Evolutionary conservation across 257 asterid species (phyloP).

Genomic region (Leptodermis oblonga): DNA sequence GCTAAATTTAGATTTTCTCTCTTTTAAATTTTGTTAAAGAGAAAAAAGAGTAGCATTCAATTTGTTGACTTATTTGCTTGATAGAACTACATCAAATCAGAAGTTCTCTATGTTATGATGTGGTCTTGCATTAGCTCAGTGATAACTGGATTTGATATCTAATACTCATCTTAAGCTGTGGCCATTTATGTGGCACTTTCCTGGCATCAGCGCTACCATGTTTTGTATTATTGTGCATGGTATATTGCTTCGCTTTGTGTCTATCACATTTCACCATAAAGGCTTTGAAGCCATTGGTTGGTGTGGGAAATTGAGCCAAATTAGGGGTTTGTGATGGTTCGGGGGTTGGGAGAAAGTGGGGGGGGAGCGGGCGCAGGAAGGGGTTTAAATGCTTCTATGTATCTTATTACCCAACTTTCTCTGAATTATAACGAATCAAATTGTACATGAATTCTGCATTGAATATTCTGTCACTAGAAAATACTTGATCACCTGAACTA

Average conservation of each 20-base stretch:
- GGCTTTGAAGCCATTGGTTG: background rate
- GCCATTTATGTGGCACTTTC: background rate
- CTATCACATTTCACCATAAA: too few relatives aligned
- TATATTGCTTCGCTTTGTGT: too few relatives aligned
- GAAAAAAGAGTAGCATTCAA: conserved; percentile 5
- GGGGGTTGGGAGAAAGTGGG: too few relatives aligned
- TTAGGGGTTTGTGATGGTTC: too few relatives aligned
- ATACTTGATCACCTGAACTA: background rate
- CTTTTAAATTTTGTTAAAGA: conserved; percentile 1
- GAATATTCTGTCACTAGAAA: background rate
- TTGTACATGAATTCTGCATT: background rate
- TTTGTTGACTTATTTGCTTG: background rate
- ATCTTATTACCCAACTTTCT: too few relatives aligned
- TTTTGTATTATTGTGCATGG: background rate
- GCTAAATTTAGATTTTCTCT: conserved; percentile 15
- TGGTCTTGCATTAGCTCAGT: background rate
- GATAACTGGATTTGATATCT: background rate
- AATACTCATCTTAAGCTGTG: background rate
- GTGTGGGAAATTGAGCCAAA: background rate
- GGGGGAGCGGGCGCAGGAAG: too few relatives aligned
- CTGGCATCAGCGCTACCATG: background rate
- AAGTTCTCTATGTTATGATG: background rate
- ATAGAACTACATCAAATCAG: background rate
- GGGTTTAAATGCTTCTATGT: too few relatives aligned
- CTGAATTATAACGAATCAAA: too few relatives aligned